phyloP scores from a whole-genome alignment of 2,329 filamentous ascomycete genomes.

The Botrytis tulipae region DNA sequence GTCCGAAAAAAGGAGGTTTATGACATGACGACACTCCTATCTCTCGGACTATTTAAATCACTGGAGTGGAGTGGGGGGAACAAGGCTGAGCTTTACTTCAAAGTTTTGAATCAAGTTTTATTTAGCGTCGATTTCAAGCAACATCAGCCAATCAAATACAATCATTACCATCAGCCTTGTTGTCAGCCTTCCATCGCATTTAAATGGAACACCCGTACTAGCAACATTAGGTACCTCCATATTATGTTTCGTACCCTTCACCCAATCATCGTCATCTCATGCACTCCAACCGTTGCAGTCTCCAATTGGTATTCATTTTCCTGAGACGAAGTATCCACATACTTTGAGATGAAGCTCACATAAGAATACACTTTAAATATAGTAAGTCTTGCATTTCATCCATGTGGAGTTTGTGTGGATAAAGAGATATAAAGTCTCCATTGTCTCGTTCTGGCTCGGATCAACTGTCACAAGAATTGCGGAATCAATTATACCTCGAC shows the following conservation, averaged over 20 bases:
- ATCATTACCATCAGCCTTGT: not conserved
- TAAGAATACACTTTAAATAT: not conserved
- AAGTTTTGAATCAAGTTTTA: not conserved
- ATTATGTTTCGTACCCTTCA: not conserved
- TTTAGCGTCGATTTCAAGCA: not conserved
- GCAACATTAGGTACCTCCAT: not conserved
- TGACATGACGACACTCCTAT: not conserved
- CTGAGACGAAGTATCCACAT: not conserved
- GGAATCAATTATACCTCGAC: not conserved
- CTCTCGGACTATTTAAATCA: not conserved
- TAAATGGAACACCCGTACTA: not conserved
- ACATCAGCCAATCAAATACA: not conserved
- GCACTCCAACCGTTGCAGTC: not conserved
- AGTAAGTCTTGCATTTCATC: conserved; percentile 2
- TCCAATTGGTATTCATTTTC: not conserved
- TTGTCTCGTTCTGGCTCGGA: not conserved
- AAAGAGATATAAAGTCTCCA: not conserved
- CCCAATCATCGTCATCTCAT: not conserved
- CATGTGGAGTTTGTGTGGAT: not conserved
- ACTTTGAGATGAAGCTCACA: conserved; percentile 4
- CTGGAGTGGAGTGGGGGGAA: not conserved
- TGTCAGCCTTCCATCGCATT: not conserved
- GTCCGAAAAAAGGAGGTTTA: not conserved
- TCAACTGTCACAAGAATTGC: not conserved
- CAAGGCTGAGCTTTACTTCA: conserved; percentile 1